A percentile compares a stretch with the other conserved stretches of the same genome.
phyloP scores from a whole-genome alignment of 495 filamentous ascomycete genomes.

The Daldinia bambusicola region DNA sequence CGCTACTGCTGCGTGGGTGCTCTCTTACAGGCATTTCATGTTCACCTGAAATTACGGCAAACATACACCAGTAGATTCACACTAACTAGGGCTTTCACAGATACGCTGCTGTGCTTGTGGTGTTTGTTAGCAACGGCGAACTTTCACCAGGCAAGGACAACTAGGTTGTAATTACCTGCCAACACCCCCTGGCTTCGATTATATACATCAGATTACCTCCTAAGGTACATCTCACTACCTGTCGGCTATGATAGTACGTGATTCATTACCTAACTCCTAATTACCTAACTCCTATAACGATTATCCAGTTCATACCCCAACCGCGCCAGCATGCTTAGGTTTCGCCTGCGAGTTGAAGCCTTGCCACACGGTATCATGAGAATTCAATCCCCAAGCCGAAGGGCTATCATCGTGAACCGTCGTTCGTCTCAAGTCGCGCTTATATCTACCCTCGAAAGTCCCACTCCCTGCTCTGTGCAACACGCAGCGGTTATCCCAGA shows the following conservation, averaged over 20 bases:
- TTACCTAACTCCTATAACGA: too few relatives aligned
- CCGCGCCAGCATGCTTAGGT: constrained; percentile 31
- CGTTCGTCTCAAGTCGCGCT: constrained; percentile 64
- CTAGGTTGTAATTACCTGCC: neutral
- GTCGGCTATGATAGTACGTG: too few relatives aligned
- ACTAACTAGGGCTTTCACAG: neutral
- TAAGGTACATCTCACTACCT: too few relatives aligned
- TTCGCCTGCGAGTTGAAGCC: constrained; percentile 38
- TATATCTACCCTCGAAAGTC: constrained; percentile 60
- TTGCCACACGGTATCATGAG: constrained; percentile 25
- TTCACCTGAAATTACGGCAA: too few relatives aligned
- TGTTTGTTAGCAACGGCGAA: neutral
- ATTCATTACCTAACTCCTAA: too few relatives aligned
- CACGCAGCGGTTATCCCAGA: constrained; percentile 70
- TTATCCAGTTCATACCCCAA: constrained; percentile 20
- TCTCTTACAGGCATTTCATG: neutral
- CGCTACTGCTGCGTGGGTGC: neutral
- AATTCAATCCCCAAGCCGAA: constrained; percentile 60
- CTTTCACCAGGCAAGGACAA: constrained; percentile 1
- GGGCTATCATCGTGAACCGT: constrained; percentile 62
- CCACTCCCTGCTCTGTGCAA: constrained; percentile 65
- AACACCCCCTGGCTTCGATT: too few relatives aligned
- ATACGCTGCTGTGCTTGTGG: neutral
- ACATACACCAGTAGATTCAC: too few relatives aligned
- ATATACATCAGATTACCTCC: too few relatives aligned